phyloP scores from a whole-genome alignment of 805 yeast genomes.

The Schizosaccharomyces lindneri region DNA sequence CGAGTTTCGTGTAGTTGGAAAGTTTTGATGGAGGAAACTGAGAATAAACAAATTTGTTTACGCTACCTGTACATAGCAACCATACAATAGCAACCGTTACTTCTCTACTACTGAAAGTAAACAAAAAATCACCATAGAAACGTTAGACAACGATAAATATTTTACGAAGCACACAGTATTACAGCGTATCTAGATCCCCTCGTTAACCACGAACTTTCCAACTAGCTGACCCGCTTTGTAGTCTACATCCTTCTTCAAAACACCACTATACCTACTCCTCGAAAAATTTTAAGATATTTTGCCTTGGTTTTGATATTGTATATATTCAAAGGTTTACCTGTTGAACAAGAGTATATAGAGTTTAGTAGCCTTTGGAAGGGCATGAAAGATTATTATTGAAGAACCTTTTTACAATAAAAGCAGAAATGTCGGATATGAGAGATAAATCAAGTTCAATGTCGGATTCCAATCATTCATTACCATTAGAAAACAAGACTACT shows the following conservation, averaged over 20 bases:
- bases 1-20: not conserved
- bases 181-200: too few species aligned
- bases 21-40: not conserved
- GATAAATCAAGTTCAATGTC: not conserved
- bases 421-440: not conserved
- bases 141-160: not conserved
- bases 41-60: not conserved
- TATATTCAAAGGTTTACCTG: not conserved
- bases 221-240: not conserved
- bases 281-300: not conserved
- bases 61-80: not conserved
- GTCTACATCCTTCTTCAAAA: not conserved
- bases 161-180: not conserved
- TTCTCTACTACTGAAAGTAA: not conserved
- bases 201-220: too few species aligned
- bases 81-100: not conserved
- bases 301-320: not conserved
- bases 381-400: not conserved
- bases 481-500: not conserved
- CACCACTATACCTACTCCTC: not conserved
- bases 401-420: not conserved
- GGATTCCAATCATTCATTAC: not conserved
- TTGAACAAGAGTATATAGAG: not conserved
- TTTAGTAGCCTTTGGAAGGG: not conserved
- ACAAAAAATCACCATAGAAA: not conserved